phyloP scores from a whole-genome alignment of 768 basidiomycete genomes.

The Strobilomyces confusus region DNA sequence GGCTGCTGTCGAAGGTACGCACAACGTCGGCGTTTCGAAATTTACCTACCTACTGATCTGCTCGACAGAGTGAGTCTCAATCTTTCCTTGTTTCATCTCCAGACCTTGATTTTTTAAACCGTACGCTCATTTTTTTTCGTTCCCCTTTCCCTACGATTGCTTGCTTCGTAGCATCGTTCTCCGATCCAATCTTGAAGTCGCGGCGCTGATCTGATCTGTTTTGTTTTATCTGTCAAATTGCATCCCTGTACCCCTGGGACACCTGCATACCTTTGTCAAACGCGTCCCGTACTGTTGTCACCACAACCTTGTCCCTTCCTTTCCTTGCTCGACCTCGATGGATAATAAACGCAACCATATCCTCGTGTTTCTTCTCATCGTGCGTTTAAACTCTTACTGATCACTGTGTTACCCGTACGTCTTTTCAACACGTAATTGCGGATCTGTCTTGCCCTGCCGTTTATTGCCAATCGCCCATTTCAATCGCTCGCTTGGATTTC shows the following conservation, averaged over 20 bases:
- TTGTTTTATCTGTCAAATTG: constrained; percentile 16
- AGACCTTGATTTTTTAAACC: constrained; percentile 14
- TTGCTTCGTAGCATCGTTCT: constrained; percentile 33
- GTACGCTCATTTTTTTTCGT: constrained; percentile 28
- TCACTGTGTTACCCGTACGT: constrained; percentile 18
- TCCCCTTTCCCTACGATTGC: constrained; percentile 10
- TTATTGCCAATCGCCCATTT: constrained; percentile 1
- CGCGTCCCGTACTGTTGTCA: constrained; percentile 13
- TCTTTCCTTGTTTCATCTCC: constrained; percentile 24
- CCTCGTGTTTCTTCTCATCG: constrained; percentile 3
- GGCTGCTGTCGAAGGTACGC: constrained; percentile 92
- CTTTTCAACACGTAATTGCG: constrained; percentile 28
- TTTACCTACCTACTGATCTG: constrained; percentile 10
- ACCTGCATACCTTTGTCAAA: constrained; percentile 4
- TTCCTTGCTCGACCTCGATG: constrained; percentile 15
- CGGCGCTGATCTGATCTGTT: constrained; percentile 31
- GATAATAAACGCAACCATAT: constrained; percentile 17
- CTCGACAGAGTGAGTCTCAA: constrained; percentile 61
- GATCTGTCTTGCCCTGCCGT: constrained; percentile 14
- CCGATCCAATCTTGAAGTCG: constrained; percentile 34
- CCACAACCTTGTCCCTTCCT: constrained; percentile 18
- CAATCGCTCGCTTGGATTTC: constrained; percentile 1
- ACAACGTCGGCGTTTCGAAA: background rate
- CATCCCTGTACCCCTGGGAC: constrained; percentile 13
- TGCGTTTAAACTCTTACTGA: constrained; percentile 12